Percentiles rank a stretch among this genome's conserved stretches.
These are phyloP conservation scores for Trypanosoma cruzi DNA, from an alignment of 208 protist genomes.

Conservation along the genomic window DNA sequence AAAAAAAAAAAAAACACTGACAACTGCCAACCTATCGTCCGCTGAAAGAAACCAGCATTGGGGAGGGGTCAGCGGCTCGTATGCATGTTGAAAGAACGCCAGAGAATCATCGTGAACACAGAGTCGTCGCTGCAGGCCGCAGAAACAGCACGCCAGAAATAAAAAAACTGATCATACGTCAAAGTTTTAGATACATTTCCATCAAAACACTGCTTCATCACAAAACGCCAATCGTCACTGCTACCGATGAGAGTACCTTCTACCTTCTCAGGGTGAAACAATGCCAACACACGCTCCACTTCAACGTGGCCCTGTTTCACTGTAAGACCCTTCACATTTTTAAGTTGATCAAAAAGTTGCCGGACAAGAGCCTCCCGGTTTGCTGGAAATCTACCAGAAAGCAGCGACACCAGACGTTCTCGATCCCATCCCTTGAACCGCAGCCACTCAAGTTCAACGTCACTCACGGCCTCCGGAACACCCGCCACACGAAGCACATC, in stretches of 20 bases:
- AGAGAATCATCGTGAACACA: conserved; percentile 79
- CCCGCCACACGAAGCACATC: conserved; percentile 41
- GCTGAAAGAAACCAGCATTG: background rate
- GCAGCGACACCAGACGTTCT: conserved; percentile 47
- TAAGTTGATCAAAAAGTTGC: conserved; percentile 68
- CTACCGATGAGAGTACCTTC: conserved; percentile 39
- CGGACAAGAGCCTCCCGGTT: conserved; percentile 59
- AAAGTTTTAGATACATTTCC: conserved; percentile 20
- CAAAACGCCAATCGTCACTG: conserved; percentile 45
- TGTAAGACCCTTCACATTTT: background rate
- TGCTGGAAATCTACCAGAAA: conserved; percentile 53
- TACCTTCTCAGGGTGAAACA: conserved; percentile 51
- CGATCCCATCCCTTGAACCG: conserved; percentile 59
- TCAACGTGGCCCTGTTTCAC: conserved; percentile 12
- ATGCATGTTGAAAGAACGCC: conserved; percentile 78
- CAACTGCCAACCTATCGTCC: background rate
- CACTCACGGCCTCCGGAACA: conserved; percentile 37
- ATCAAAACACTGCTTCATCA: conserved; percentile 35
- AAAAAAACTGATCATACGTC: conserved; percentile 65
- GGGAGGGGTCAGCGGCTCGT: conserved; percentile 17
- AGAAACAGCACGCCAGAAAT: conserved; percentile 76
- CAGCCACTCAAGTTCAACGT: conserved; percentile 80
- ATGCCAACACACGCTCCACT: conserved; percentile 28
- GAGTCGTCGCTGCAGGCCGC: conserved; percentile 79
- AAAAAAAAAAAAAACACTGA: background rate